phyloP scores from a whole-genome alignment of 352 stramenopile species.

The Globisporangium nunn region DNA sequence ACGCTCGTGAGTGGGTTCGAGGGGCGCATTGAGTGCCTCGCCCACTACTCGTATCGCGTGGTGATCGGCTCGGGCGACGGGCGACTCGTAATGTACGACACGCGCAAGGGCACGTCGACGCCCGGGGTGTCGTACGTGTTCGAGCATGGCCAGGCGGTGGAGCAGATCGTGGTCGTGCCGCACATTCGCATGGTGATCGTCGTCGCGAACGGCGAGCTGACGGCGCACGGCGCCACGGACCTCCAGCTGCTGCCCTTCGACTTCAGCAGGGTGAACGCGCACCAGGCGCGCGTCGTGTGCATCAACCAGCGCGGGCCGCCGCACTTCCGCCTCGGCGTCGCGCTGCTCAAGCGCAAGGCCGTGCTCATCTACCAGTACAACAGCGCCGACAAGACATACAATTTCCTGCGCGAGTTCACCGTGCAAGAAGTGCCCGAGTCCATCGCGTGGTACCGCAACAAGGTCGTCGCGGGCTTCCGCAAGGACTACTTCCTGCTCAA shows the following conservation, averaged over 20 bases:
- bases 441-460: slow-evolving; percentile 87
- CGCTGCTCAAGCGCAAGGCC: slow-evolving; percentile 53
- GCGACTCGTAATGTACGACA: slow-evolving; percentile 84
- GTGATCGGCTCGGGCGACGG: slow-evolving; percentile 76
- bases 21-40: slow-evolving; percentile 78
- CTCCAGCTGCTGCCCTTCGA: slow-evolving; percentile 72
- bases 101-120: slow-evolving; percentile 65
- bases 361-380: slow-evolving; percentile 84
- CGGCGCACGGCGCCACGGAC: slow-evolving; percentile 70
- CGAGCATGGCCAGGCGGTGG: slow-evolving; percentile 57
- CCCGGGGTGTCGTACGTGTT: slow-evolving; percentile 62
- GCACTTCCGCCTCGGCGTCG: slow-evolving; percentile 77
- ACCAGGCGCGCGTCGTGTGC: slow-evolving; percentile 64
- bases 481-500: slow-evolving; percentile 80
- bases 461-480: slow-evolving; percentile 71
- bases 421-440: slow-evolving; percentile 69
- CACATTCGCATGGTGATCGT: slow-evolving; percentile 86
- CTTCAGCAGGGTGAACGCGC: slow-evolving; percentile 67
- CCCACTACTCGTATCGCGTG: slow-evolving; percentile 84
- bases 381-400: slow-evolving; percentile 70
- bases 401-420: slow-evolving; percentile 67
- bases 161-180: slow-evolving; percentile 78
- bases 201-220: slow-evolving; percentile 68
- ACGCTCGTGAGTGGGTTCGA: slow-evolving; percentile 69
- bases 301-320: slow-evolving; percentile 82